A percentile compares a stretch with the other conserved stretches of the same genome.
These are phyloP conservation scores for Heterobasidion occidentale DNA, from an alignment of 1,284 basidiomycete genomes.

Conservation along the genomic window DNA sequence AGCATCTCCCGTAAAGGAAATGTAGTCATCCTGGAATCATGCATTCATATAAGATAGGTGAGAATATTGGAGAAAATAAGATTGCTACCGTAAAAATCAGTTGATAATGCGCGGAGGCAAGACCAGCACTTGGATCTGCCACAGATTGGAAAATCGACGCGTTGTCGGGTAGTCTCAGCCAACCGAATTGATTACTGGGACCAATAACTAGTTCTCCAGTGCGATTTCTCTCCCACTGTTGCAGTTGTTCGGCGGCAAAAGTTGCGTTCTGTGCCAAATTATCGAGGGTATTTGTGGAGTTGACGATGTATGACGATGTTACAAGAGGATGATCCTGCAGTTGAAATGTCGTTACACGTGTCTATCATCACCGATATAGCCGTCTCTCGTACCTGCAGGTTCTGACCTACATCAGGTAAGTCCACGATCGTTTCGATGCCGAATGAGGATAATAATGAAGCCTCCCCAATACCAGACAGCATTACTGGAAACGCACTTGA, in stretches of 20 bases:
- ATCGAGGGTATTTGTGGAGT: conserved; percentile 9
- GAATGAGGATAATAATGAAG: conserved; percentile 17
- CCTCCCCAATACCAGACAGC: conserved; percentile 33
- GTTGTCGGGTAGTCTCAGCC: conserved; percentile 21
- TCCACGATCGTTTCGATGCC: conserved; percentile 23
- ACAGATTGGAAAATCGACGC: conserved; percentile 19
- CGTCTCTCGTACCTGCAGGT: conserved; percentile 24
- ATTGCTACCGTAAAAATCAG: not conserved
- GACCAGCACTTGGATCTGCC: conserved; percentile 29
- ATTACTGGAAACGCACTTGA: too few species aligned
- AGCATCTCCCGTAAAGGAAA: conserved; percentile 4
- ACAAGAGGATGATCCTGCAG: conserved; percentile 20
- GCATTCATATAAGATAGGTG: too few species aligned
- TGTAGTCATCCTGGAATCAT: conserved; percentile 6
- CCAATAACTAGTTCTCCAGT: conserved; percentile 10
- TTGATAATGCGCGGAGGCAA: conserved; percentile 3
- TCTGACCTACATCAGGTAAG: conserved; percentile 29
- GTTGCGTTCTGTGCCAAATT: conserved; percentile 8
- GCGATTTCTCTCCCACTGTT: conserved; percentile 10
- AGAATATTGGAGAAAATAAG: too few species aligned
- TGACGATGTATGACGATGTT: conserved; percentile 10
- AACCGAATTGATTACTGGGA: conserved; percentile 14
- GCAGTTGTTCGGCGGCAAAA: conserved; percentile 4
- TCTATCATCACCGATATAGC: too few species aligned
- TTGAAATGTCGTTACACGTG: not conserved